Conservation (phyloP, 2,329 filamentous ascomycete genomes). For the Colletotrichum navitas region DNA sequence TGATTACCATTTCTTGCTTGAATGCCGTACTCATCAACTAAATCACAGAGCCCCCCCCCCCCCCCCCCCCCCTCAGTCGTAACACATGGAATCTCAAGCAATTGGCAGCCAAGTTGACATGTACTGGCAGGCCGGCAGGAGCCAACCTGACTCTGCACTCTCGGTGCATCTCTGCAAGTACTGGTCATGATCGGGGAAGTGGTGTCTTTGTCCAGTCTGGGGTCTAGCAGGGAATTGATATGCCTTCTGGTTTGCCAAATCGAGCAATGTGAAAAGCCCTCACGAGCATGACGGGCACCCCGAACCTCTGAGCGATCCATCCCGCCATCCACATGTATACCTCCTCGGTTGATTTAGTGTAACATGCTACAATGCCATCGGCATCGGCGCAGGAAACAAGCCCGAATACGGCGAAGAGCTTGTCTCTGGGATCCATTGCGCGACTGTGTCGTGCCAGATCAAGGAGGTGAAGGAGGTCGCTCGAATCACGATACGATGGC, state of each 20-base stretch:
- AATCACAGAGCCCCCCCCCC: not conserved
- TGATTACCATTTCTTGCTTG: not conserved
- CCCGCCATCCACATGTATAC: slow-evolving; percentile 2
- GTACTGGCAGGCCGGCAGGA: not conserved
- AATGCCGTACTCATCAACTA: not conserved
- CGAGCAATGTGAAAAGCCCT: not conserved
- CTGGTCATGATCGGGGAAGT: not conserved
- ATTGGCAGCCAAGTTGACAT: not conserved
- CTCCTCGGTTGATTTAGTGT: slow-evolving; percentile 19
- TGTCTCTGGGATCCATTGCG: slow-evolving; percentile 46
- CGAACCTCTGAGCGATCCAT: slow-evolving; percentile 19
- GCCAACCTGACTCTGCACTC: not conserved
- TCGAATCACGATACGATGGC: slow-evolving; percentile 16
- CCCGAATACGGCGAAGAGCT: slow-evolving; percentile 46
- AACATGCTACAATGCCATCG: slow-evolving; percentile 42
- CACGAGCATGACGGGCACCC: not conserved
- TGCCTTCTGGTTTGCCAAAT: not conserved
- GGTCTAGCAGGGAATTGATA: not conserved
- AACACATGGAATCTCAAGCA: slow-evolving; percentile 1
- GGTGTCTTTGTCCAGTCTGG: slow-evolving; percentile 1
- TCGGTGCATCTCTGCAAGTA: not conserved
- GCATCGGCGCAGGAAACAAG: slow-evolving; percentile 43
- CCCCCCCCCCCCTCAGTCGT: not conserved
- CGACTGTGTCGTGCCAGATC: not conserved
- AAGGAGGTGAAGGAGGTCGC: slow-evolving; percentile 10